Conservation (phyloP, 306 rosid genomes). For the Sicyos baderoa region DNA sequence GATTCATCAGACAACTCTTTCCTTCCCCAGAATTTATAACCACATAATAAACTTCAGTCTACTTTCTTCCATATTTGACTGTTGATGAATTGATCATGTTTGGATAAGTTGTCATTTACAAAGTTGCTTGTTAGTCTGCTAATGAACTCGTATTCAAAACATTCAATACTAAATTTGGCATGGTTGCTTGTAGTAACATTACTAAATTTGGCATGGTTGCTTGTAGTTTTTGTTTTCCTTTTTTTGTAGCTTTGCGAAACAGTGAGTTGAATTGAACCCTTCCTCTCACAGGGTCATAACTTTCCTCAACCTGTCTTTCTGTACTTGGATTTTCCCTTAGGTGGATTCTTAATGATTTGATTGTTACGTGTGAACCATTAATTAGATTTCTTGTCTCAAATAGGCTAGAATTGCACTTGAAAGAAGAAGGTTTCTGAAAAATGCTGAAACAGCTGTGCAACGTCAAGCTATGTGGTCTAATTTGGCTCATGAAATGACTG, state of each 20-base stretch:
- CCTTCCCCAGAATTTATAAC: neutral
- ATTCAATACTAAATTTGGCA: neutral
- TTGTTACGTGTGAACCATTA: constrained; percentile 12
- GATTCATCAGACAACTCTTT: constrained; percentile 4
- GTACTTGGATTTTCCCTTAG: neutral
- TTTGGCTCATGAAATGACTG: constrained; percentile 98
- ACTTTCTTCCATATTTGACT: neutral
- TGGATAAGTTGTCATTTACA: neutral
- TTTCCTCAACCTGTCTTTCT: too few relatives aligned
- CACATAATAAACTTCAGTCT: neutral
- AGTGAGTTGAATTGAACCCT: too few relatives aligned
- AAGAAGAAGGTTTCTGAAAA: constrained; percentile 83
- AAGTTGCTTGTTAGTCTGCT: neutral
- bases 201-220: too few relatives aligned
- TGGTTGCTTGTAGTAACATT: neutral
- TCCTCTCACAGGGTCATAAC: too few relatives aligned
- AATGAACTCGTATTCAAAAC: neutral
- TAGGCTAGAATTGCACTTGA: constrained; percentile 98
- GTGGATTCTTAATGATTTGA: neutral
- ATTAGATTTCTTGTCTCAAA: constrained; percentile 27
- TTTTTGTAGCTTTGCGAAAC: neutral
- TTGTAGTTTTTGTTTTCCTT: too few relatives aligned
- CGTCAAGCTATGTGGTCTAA: constrained; percentile 96
- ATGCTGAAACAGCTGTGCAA: constrained; percentile 91
- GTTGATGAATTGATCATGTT: neutral